Evolutionary conservation across 2,329 filamentous ascomycete species (phyloP).

Genomic region (Tolypocladium guangdongense): DNA sequence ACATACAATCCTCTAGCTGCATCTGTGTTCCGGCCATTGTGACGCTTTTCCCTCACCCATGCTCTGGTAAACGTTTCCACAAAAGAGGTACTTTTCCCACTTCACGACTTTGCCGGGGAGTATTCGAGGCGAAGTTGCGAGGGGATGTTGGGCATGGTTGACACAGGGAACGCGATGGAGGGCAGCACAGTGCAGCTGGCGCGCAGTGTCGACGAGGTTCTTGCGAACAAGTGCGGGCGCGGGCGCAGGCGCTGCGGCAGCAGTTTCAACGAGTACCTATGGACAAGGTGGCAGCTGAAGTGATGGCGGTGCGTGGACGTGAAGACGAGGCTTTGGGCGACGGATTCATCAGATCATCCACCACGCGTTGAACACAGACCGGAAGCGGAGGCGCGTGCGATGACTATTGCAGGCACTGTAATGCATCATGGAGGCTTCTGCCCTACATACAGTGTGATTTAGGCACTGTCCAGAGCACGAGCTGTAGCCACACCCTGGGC

Average conservation of each 20-base stretch:
- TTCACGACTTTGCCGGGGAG: constrained; percentile 20
- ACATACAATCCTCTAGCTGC: constrained; percentile 79
- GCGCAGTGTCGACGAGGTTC: neutral
- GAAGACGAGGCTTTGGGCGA: neutral
- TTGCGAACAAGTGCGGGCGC: neutral
- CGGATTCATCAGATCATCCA: too few relatives aligned
- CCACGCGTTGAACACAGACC: neutral
- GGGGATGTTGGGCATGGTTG: constrained; percentile 21
- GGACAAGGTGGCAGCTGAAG: neutral
- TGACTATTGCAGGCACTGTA: neutral
- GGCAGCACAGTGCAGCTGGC: neutral
- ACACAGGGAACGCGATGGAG: constrained; percentile 1
- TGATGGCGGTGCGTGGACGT: neutral
- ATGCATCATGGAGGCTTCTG: too few relatives aligned
- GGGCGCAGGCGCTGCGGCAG: neutral
- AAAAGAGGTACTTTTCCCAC: constrained; percentile 4
- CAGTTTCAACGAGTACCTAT: neutral
- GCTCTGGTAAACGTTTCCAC: constrained; percentile 6
- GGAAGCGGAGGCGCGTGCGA: neutral
- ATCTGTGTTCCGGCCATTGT: constrained; percentile 69
- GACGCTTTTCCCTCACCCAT: constrained; percentile 26
- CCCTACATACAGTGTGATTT: neutral
- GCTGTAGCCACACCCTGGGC: neutral
- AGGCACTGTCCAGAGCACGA: neutral
- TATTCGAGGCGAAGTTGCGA: constrained; percentile 17